phyloP scores from a whole-genome alignment of 2,329 filamentous ascomycete genomes.

The Xylariales sp. region DNA sequence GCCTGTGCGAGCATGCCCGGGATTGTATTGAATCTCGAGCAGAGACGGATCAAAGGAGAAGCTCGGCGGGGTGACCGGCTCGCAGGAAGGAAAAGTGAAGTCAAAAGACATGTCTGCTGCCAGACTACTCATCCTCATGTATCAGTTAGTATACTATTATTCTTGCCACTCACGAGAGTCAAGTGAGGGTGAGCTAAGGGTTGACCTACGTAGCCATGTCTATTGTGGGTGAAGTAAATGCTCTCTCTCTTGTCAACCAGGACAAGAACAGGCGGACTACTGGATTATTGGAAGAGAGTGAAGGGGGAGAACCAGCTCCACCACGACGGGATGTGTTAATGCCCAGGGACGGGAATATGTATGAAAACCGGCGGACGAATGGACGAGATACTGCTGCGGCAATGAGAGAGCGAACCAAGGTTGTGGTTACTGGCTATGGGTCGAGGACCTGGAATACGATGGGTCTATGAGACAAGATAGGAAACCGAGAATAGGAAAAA shows the following conservation, averaged over 20 bases:
- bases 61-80: conserved; percentile 62
- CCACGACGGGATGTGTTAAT: conserved; percentile 27
- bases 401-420: conserved; percentile 44
- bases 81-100: conserved; percentile 68
- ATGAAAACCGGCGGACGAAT: conserved; percentile 32
- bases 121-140: conserved; percentile 59
- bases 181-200: neutral
- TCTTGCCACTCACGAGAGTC: neutral
- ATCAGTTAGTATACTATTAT: conserved; percentile 45
- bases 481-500: conserved; percentile 41
- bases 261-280: conserved; percentile 48
- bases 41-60: conserved; percentile 68
- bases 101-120: conserved; percentile 72
- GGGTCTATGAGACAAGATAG: conserved; percentile 47
- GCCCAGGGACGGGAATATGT: conserved; percentile 36
- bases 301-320: conserved; percentile 50
- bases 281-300: conserved; percentile 43
- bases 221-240: conserved; percentile 38
- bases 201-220: conserved; percentile 60
- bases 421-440: conserved; percentile 35
- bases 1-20: conserved; percentile 69
- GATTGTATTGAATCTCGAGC: conserved; percentile 65
- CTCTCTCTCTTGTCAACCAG: conserved; percentile 42
- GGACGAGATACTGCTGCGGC: conserved; percentile 41
- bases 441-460: conserved; percentile 40